phyloP scores from a whole-genome alignment of 257 asterid species.

The Ehretia macrophylla region DNA sequence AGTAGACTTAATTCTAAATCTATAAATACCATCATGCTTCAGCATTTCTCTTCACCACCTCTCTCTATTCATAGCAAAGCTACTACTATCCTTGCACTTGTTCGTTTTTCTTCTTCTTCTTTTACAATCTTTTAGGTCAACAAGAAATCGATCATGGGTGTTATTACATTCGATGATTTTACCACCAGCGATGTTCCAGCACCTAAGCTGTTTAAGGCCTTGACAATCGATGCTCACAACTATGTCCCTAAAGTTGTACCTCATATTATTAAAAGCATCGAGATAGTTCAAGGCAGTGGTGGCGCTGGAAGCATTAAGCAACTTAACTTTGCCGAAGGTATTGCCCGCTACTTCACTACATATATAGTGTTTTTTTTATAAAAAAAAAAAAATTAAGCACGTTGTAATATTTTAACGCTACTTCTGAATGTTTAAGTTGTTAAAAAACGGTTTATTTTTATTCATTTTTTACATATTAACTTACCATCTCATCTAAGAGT shows the following conservation, averaged over 20 bases:
- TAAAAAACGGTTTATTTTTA: too few relatives aligned
- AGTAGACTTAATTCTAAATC: too few relatives aligned
- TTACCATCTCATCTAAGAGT: too few relatives aligned
- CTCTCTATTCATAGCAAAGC: neutral
- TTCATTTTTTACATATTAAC: too few relatives aligned
- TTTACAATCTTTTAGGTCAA: neutral
- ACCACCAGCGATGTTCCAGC: constrained; percentile 19
- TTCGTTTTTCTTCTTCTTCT: too few relatives aligned
- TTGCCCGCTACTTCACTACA: too few relatives aligned
- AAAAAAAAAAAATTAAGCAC: too few relatives aligned
- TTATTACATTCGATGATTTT: constrained; percentile 13
- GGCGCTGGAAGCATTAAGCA: constrained; percentile 27
- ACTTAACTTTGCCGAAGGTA: constrained; percentile 22
- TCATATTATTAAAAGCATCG: constrained; percentile 20
- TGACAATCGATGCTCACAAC: constrained; percentile 24
- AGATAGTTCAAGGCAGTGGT: constrained; percentile 20
- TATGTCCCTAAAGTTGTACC: constrained; percentile 29
- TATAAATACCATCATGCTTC: neutral
- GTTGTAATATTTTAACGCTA: too few relatives aligned
- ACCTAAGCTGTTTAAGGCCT: constrained; percentile 27
- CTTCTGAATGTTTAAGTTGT: too few relatives aligned
- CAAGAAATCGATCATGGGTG: constrained; percentile 23
- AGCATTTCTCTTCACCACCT: neutral
- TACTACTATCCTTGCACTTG: too few relatives aligned
- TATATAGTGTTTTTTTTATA: neutral